A percentile compares a stretch with the other conserved stretches of the same genome.
Evolutionary conservation across 83 land plant genomes (phyloP).

Genomic region (Picea mariana): DNA sequence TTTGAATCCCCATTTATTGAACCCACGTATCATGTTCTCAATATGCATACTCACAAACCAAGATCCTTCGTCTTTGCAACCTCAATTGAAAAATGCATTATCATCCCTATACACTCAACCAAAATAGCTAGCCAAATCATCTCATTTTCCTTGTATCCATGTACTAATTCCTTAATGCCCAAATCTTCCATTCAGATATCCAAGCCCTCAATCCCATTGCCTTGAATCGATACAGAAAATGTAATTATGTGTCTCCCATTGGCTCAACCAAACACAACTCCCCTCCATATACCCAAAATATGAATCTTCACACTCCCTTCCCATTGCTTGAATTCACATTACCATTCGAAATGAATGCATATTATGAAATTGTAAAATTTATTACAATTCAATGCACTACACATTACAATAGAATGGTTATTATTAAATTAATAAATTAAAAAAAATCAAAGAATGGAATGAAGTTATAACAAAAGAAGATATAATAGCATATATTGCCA

Average conservation of each 20-base stretch:
- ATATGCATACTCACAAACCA: background rate
- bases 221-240: too few species aligned
- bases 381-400: background rate
- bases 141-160: background rate
- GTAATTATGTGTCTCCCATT: background rate
- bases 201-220: too few species aligned
- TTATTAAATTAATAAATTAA: too few species aligned
- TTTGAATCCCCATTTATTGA: background rate
- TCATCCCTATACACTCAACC: background rate
- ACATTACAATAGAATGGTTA: too few species aligned
- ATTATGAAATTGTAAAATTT: background rate
- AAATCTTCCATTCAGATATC: background rate
- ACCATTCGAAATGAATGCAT: background rate
- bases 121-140: background rate
- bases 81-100: background rate
- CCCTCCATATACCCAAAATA: background rate
- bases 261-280: background rate
- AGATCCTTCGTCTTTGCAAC: background rate
- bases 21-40: too few species aligned
- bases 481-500: too few species aligned
- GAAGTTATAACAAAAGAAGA: too few species aligned
- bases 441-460: too few species aligned
- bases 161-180: background rate
- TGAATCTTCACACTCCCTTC: background rate
- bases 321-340: background rate